Evolutionary conservation across 2,329 filamentous ascomycete genomes (phyloP).

Genomic region (Huntiella omanensis): DNA sequence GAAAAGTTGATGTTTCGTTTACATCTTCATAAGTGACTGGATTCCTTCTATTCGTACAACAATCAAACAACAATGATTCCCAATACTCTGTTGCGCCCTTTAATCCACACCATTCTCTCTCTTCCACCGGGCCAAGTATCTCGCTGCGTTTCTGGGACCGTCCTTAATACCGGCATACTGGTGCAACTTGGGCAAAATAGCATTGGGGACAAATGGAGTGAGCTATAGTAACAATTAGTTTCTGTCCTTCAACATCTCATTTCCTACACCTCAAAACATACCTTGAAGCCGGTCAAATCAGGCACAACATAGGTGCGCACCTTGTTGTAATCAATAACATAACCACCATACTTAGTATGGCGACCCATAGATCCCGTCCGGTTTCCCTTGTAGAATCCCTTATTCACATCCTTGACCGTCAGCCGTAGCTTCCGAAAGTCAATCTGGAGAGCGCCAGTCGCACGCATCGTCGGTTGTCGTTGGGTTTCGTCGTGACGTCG

Average conservation of each 20-base stretch:
- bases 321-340: constrained; percentile 66
- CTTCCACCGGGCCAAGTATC: constrained; percentile 50
- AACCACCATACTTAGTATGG: constrained; percentile 70
- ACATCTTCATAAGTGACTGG: background rate
- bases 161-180: constrained; percentile 31
- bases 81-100: constrained; percentile 10
- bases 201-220: constrained; percentile 56
- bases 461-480: constrained; percentile 33
- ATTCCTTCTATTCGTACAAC: background rate
- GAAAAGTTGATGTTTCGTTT: background rate
- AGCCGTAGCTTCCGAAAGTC: constrained; percentile 58
- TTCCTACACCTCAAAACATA: constrained; percentile 19
- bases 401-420: constrained; percentile 82
- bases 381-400: constrained; percentile 95
- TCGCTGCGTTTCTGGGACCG: constrained; percentile 40
- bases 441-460: constrained; percentile 47
- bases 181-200: constrained; percentile 33
- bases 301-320: constrained; percentile 84
- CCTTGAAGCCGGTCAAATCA: constrained; percentile 51
- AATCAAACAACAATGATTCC: background rate
- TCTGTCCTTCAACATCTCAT: background rate
- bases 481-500: background rate
- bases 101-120: constrained; percentile 43
- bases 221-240: constrained; percentile 30
- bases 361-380: constrained; percentile 71